A percentile compares a stretch with the other conserved stretches of the same genome.
These are phyloP conservation scores for Artomyces pyxidatus DNA, from an alignment of 768 basidiomycete species.

Conservation along the genomic window DNA sequence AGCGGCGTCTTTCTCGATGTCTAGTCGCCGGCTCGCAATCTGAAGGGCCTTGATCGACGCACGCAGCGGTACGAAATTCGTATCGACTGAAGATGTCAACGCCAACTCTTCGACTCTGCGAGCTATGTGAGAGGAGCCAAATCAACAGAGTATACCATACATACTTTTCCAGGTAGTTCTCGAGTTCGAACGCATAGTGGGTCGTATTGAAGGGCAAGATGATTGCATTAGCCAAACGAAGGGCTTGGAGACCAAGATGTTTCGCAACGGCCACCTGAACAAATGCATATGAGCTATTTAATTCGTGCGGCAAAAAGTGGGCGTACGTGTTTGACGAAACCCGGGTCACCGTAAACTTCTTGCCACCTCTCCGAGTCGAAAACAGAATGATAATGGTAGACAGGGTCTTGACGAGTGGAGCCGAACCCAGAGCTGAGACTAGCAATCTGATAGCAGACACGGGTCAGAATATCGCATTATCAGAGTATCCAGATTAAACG, in stretches of 20 bases:
- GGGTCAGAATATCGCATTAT: no score
- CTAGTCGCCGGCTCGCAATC: conserved; percentile 13
- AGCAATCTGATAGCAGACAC: no score
- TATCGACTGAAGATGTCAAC: background rate
- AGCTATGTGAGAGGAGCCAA: background rate
- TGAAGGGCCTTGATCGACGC: conserved; percentile 12
- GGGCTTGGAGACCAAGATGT: conserved; percentile 43
- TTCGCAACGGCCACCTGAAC: conserved; percentile 48
- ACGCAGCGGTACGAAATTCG: conserved; percentile 13
- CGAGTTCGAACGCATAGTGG: conserved; percentile 51
- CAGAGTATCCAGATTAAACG: no score
- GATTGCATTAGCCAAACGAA: conserved; percentile 47
- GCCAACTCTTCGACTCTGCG: conserved; percentile 39
- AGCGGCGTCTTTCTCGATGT: conserved; percentile 10
- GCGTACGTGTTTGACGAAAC: conserved; percentile 49
- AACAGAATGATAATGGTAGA: conserved; percentile 56
- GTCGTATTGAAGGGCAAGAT: conserved; percentile 63
- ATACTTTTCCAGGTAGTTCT: conserved; percentile 43
- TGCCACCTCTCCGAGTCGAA: conserved; percentile 55
- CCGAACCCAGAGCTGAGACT: conserved; percentile 26
- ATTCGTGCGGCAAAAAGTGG: background rate
- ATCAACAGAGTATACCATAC: conserved; percentile 14
- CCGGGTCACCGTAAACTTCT: conserved; percentile 55
- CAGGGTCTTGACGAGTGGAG: conserved; percentile 33
- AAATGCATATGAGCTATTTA: no score